Evolutionary conservation across 768 basidiomycete species (phyloP).

Genomic region (Naganishia vaughanmartiniae): DNA sequence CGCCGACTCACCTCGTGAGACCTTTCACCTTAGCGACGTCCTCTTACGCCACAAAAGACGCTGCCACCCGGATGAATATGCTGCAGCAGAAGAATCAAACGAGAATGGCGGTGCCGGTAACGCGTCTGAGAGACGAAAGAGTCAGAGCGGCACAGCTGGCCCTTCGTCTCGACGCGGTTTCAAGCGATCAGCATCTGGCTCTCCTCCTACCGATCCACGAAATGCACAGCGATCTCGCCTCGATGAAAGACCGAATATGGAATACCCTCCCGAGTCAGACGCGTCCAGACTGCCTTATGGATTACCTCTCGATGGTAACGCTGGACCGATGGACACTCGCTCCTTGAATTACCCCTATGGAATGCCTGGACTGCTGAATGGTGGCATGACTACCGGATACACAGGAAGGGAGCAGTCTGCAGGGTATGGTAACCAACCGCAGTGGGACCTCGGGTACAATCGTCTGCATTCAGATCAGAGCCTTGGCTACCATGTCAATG

Average conservation of each 20-base stretch:
- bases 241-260: constrained; percentile 25
- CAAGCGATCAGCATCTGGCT: constrained; percentile 32
- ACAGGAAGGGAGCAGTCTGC: not conserved
- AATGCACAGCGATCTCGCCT: constrained; percentile 32
- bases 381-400: not conserved
- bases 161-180: constrained; percentile 38
- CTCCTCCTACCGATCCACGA: constrained; percentile 31
- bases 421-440: not conserved
- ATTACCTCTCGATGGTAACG: constrained; percentile 2
- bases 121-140: constrained; percentile 33
- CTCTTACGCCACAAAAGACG: constrained; percentile 51
- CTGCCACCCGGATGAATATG: constrained; percentile 45
- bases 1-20: constrained; percentile 24
- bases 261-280: constrained; percentile 6
- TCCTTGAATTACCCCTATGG: constrained; percentile 15
- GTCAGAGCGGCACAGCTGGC: not conserved
- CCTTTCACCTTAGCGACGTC: constrained; percentile 47
- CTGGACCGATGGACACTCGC: constrained; percentile 15
- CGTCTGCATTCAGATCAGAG: constrained; percentile 2
- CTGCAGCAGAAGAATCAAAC: constrained; percentile 29
- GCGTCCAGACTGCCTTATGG: constrained; percentile 13
- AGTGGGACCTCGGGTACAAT: constrained; percentile 15
- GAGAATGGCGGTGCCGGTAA: constrained; percentile 43
- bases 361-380: constrained; percentile 15
- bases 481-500: constrained; percentile 17